Base-by-base conservation (phyloP, 2,329 filamentous ascomycete genomes). In the Coleophoma crateriformis region DNA sequence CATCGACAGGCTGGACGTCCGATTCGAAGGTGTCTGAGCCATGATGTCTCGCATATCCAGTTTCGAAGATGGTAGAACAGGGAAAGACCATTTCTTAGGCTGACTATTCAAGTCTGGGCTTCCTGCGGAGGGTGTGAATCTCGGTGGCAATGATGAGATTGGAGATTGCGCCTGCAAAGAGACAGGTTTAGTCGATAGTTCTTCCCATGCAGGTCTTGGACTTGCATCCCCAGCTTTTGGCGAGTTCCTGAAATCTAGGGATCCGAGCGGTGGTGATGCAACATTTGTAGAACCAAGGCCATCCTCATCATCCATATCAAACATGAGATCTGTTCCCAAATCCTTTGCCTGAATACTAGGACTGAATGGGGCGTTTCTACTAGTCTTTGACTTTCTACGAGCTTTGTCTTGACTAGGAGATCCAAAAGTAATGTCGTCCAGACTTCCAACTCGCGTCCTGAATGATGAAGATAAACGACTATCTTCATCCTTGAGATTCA, bases 301-400 rank as follows among this genome's bases (percentile, higher is more conserved):
- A 15, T 63, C 60, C 32, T 65, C 64, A 17, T 95, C 90, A 51
- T 96, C 92, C 90, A 96, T 96, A 56, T 89, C 83, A 63, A 96
- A 96, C 67, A 96, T 95, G 48, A 96, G 76, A 58, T 96, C 91
- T 35, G 76, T 77, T 1, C 77, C 72, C 0, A 87, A 91, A 17
- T 76, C 77, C 60, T 82, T 90, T 1, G 85, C 76, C 48, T 81
- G 84, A 41, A 94, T 72, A 15, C 71, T 74, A 1, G 90, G 89
- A 49, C 82, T 88, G 46, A 79, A 75, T 0, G 76, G 73, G 52
- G 82, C 81, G 54, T 82, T 83, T 13, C 67, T 71, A 17, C 61
- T 61, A 6, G 58, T 59, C 49, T 74, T 79, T 1, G 71, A 71
- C 50, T 73, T 79, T 46, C 69, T 70, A 48, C 76, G 73, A 22